Conservation (phyloP, 2,329 filamentous ascomycete species). For the Aspergillus piperis region DNA sequence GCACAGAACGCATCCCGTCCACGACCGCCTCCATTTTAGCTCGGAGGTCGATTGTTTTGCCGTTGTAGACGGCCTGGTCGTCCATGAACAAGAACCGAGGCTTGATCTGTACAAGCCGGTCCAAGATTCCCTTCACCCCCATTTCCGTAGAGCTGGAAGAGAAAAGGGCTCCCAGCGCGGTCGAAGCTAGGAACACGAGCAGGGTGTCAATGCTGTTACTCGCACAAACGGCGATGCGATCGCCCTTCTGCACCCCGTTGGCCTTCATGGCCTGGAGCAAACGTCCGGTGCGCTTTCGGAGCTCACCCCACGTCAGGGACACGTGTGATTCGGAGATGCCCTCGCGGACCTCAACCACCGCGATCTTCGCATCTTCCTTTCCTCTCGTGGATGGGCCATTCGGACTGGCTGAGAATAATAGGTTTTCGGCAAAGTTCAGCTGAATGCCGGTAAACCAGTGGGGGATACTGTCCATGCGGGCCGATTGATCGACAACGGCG, state of each 20-base stretch:
- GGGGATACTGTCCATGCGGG: constrained; percentile 70
- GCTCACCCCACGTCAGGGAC: constrained; percentile 67
- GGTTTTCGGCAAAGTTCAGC: constrained; percentile 79
- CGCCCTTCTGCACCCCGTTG: constrained; percentile 67
- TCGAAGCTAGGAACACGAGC: constrained; percentile 68
- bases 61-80: constrained; percentile 77
- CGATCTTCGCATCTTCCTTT: constrained; percentile 72
- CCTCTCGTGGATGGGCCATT: constrained; percentile 46
- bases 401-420: constrained; percentile 60
- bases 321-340: constrained; percentile 33
- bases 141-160: constrained; percentile 79
- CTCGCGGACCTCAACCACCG: constrained; percentile 64
- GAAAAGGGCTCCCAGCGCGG: constrained; percentile 73
- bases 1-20: constrained; percentile 60
- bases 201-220: constrained; percentile 75
- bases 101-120: constrained; percentile 71
- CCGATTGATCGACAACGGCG: constrained; percentile 66
- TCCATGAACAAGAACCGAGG: constrained; percentile 84
- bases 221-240: constrained; percentile 73
- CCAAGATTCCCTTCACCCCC: constrained; percentile 75
- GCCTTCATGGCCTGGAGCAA: constrained; percentile 68
- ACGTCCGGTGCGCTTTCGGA: constrained; percentile 60
- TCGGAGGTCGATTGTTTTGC: constrained; percentile 70
- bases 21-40: constrained; percentile 70
- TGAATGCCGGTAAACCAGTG: constrained; percentile 74